A percentile compares a stretch with the other conserved stretches of the same genome.
phyloP scores from a whole-genome alignment of 1,139 yeast species.

The Groenewaldozyma auringiensis region DNA sequence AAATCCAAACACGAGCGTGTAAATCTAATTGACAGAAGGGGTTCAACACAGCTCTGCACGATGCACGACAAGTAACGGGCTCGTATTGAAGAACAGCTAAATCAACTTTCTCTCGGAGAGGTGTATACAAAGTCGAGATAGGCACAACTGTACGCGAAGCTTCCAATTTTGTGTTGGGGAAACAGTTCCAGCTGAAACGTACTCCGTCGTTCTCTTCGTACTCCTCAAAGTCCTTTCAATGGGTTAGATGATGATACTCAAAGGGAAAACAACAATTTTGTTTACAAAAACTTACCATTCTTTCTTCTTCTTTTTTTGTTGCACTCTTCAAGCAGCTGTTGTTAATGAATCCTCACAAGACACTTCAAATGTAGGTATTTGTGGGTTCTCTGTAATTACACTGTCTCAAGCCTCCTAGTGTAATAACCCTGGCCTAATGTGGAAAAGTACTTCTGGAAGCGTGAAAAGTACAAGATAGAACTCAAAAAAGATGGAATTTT shows the following conservation, averaged over 20 bases:
- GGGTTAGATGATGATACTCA: background rate
- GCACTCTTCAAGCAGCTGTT: too few species aligned
- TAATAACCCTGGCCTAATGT: too few species aligned
- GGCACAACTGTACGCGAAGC: slow-evolving; percentile 93
- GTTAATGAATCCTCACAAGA: too few species aligned
- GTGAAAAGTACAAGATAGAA: too few species aligned
- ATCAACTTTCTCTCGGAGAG: slow-evolving; percentile 72
- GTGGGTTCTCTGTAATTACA: too few species aligned
- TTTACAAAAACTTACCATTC: too few species aligned
- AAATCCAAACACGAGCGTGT: slow-evolving; percentile 75
- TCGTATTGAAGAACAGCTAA: slow-evolving; percentile 80
- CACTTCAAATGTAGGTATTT: too few species aligned
- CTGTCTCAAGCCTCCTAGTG: too few species aligned
- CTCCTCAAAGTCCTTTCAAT: slow-evolving; percentile 59
- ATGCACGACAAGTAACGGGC: slow-evolving; percentile 77
- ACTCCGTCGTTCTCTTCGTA: slow-evolving; percentile 86
- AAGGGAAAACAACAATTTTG: too few species aligned
- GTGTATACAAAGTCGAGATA: slow-evolving; percentile 89
- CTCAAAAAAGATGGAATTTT: too few species aligned
- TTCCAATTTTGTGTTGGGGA: slow-evolving; percentile 86
- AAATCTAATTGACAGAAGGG: slow-evolving; percentile 81
- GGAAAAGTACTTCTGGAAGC: too few species aligned
- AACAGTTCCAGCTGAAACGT: slow-evolving; percentile 81
- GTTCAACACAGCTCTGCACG: slow-evolving; percentile 80
- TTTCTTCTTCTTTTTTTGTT: too few species aligned